Evolutionary conservation across 768 basidiomycete species (phyloP), one percentile per base, ranked within the genome.

Genomic region (Cystobasidium onofrii): DNA sequence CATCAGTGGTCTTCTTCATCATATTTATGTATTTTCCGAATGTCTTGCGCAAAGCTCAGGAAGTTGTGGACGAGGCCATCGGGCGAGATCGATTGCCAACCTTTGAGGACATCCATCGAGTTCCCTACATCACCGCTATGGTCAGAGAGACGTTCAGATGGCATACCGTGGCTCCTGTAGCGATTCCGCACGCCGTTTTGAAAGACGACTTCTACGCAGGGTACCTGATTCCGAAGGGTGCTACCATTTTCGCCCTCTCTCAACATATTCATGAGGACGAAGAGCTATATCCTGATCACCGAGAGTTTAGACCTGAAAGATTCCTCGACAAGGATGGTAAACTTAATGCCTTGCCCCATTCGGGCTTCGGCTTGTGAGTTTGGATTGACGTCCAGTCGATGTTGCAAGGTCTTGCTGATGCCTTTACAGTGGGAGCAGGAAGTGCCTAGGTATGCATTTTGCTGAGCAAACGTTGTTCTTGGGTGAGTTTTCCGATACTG

Each of bases 191-290:
- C 27, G 69, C 69, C 18, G 61, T 34, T 6, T 34, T 60, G 23
- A 54, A 33, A 34, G 69, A 71, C 31, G 69, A 73, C 36, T 60
- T 73, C 34, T 73, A 73, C 52, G 63, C 36, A 1, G 71, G 60
- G 64, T 73, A 73, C 27, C 60, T 73, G 34, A 73, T 73, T 20
- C 71, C 71, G 10, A 73, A 73, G 44, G 63, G 60, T 3, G 44
- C 71, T 27, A 55, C 34, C 12, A 62, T 73, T 13, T 39, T 73
- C 33, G 57, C 57, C 9, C 33, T 60, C 4, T 60, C 57, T 12
- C 57, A 60, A 29, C 33, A 60, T 23, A 60, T 60, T 34, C 57
- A 60, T 27, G 29, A 60, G 33, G 57, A 60, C 27, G 57, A 60
- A 27, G 57, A 27, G 20, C 46, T 60, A 3, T 60, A 60, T 29